phyloP scores from a whole-genome alignment of 2,329 filamentous ascomycete species.

The Magnaporthiopsis incrustans region DNA sequence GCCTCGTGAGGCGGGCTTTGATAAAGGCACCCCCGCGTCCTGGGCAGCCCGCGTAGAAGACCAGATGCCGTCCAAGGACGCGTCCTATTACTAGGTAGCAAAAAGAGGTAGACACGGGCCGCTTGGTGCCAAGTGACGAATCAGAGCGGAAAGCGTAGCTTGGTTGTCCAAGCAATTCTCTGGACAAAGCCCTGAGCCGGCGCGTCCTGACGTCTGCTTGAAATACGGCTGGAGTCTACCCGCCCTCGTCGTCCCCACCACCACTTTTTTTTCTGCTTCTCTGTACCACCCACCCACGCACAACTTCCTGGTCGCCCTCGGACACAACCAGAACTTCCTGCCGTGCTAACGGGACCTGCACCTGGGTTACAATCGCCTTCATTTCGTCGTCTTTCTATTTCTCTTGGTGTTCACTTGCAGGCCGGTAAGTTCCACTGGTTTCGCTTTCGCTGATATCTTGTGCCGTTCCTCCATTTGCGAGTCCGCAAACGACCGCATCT shows the following conservation, averaged over 20 bases:
- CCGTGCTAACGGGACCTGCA: neutral
- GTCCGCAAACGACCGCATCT: neutral
- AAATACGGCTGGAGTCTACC: neutral
- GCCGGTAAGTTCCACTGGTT: neutral
- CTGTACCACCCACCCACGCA: neutral
- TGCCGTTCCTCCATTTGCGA: neutral
- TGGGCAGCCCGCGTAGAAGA: neutral
- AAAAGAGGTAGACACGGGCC: neutral
- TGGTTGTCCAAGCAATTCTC: neutral
- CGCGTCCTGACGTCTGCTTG: neutral
- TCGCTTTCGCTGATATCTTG: neutral
- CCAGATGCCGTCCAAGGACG: too few relatives aligned
- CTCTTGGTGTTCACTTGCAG: neutral
- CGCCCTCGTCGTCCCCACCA: too few relatives aligned
- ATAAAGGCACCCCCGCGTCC: too few relatives aligned
- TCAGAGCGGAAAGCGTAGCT: neutral
- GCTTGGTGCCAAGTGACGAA: neutral
- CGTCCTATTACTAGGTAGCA: neutral
- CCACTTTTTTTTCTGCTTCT: neutral
- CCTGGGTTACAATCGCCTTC: neutral
- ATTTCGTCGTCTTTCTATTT: neutral
- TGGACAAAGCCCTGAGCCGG: neutral
- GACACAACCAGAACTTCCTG: too few relatives aligned
- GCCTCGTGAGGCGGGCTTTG: too few relatives aligned
- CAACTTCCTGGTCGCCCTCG: neutral